phyloP scores from a whole-genome alignment of 2,329 filamentous ascomycete genomes.

The Fusarium continuum region DNA sequence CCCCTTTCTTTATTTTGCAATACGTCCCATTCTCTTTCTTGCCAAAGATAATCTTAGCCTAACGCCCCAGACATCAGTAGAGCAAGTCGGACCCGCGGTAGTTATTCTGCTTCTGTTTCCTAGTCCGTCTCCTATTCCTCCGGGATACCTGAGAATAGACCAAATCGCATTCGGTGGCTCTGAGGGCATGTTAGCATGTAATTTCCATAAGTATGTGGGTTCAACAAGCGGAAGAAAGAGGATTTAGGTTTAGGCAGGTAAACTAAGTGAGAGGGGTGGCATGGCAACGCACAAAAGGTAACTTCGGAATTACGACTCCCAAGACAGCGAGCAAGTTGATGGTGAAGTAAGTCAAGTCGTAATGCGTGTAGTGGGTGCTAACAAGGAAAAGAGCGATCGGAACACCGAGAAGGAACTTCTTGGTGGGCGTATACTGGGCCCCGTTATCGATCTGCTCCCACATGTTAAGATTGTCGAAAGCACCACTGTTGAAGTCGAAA shows the following conservation, averaged over 20 bases:
- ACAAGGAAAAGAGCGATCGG: conserved; percentile 94
- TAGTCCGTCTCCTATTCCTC: conserved; percentile 58
- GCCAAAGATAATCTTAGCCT: conserved; percentile 35
- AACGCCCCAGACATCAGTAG: conserved; percentile 41
- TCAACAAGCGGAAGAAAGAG: background rate
- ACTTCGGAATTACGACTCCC: conserved; percentile 93
- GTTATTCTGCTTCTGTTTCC: conserved; percentile 13
- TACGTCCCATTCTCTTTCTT: conserved; percentile 37
- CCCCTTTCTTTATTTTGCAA: conserved; percentile 36
- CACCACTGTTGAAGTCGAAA: conserved; percentile 98
- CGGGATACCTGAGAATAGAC: conserved; percentile 74
- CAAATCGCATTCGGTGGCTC: conserved; percentile 82
- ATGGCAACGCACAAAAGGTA: conserved; percentile 81
- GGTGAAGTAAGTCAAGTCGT: conserved; percentile 94
- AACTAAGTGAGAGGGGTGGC: background rate
- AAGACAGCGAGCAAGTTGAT: conserved; percentile 96
- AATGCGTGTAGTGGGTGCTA: conserved; percentile 99
- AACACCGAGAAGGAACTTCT: conserved; percentile 96
- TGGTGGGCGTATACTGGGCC: conserved; percentile 97
- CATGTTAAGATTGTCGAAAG: conserved; percentile 99
- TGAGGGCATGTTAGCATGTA: conserved; percentile 50
- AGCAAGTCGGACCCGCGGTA: conserved; percentile 31
- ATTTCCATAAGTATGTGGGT: background rate
- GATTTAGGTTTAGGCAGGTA: background rate
- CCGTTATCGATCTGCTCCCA: conserved; percentile 99